Percentiles rank a stretch among this genome's conserved stretches.
Evolutionary conservation across 176 grass and related monocot species (phyloP).

Genomic region (Coix lacrymajobi): DNA sequence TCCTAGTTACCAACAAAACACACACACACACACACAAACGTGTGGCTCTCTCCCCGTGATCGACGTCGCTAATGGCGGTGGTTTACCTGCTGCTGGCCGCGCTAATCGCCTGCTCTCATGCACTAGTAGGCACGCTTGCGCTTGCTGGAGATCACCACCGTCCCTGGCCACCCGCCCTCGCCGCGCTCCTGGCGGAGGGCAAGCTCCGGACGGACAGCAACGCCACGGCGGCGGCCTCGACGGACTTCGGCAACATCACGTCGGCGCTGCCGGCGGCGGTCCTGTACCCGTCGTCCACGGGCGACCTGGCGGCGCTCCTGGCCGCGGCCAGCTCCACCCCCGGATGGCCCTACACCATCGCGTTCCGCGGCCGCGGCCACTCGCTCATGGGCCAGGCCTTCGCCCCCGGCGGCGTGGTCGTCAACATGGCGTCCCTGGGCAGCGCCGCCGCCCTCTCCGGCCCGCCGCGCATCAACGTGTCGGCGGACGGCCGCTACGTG

Average conservation of each 20-base stretch:
- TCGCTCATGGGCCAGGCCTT: constrained; percentile 71
- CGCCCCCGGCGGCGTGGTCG: constrained; percentile 50
- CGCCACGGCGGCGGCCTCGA: constrained; percentile 45
- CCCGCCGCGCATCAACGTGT: constrained; percentile 53
- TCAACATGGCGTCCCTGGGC: constrained; percentile 60
- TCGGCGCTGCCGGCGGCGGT: constrained; percentile 51
- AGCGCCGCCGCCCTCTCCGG: not conserved
- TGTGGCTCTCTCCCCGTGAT: not conserved
- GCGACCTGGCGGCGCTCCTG: constrained; percentile 56
- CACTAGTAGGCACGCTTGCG: not conserved
- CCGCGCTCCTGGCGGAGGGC: constrained; percentile 8
- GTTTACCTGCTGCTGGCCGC: constrained; percentile 6
- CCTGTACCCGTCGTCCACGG: constrained; percentile 41
- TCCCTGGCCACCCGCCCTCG: constrained; percentile 34
- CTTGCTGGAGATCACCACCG: not conserved
- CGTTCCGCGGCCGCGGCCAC: constrained; percentile 77
- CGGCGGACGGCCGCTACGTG: constrained; percentile 39
- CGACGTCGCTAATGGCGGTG: constrained; percentile 26
- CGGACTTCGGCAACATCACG: constrained; percentile 72
- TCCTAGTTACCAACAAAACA: not conserved
- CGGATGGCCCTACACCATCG: constrained; percentile 30
- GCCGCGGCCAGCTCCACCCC: constrained; percentile 21
- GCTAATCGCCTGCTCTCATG: constrained; percentile 22
- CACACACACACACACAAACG: not conserved
- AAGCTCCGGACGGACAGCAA: constrained; percentile 44